Base-by-base conservation (phyloP, 495 filamentous ascomycete genomes). In the Jackrogersella minutella region DNA sequence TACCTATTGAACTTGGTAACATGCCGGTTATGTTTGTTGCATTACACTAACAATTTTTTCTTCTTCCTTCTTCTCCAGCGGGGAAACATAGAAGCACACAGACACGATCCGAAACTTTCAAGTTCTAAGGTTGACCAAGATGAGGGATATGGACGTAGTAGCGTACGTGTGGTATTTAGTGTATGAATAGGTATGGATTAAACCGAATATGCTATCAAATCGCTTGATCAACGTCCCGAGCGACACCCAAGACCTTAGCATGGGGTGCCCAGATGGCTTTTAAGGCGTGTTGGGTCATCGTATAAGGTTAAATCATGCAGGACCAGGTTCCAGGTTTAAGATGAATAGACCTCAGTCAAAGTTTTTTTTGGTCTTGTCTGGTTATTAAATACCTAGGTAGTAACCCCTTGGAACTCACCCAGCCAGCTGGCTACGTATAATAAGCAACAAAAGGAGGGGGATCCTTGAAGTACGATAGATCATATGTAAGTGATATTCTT, bases 401-500 rank as follows among this genome's bases (percentile, higher is more conserved):
- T n/a, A n/a, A n/a, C n/a, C n/a, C n/a, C n/a, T n/a, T n/a, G n/a
- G n/a, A 30, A 30, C 26, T 7, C 44, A 16, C 44, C 44, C 44
- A 49, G 44, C 24, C 14, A 14, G 14, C 14, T 26, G 44, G 44
- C 44, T 49, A 31, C n/a, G 26, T 13, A 3, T 49, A 17, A 31
- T 30, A 17, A 17, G n/a, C 26, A 26, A 3, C 11, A 10, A 3
- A 46, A 5, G 21, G 10, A 39, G 8, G 17, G 40, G 19, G 41
- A 22, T 22, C 40, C 19, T 9, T 9, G 40, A 19, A 8, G 17
- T 4, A n/a, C 41, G 41, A 46, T 21, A 26, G 41, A 46, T 46
- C 41, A 46, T 46, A 46, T 46, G 41, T 46, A 46, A n/a, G 41
- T 46, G 41, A 46, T 46, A 26, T n/a, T n/a, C n/a, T n/a, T n/a